Evolutionary conservation across 2,329 filamentous ascomycete species (phyloP), one percentile per base, ranked within the genome.

Genomic region (Torrubiellomyces zombiae): DNA sequence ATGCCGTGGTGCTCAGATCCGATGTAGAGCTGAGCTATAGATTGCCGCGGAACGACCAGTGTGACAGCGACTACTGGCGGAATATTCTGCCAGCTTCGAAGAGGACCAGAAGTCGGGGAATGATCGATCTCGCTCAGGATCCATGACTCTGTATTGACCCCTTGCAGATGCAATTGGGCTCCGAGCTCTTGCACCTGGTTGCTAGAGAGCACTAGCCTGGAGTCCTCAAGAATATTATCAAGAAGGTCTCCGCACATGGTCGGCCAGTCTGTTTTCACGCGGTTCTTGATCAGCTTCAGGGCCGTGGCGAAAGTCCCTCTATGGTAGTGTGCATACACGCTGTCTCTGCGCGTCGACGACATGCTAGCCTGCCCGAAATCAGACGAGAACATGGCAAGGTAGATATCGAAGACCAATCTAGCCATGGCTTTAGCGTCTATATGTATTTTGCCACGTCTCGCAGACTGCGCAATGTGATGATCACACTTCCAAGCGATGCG

Each of bases 301-400:
- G 62, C 32, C 0, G 51, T 42, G 2, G 43, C 44, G 10, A 60
- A 47, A 23, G 49, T 56, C 9, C 46, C 48, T 7, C 48, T 44
- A 30, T 58, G 50, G 27, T 48, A 54, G 12, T 37, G 34, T 0
- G 44, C 35, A 20, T 47, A 48, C 2, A 27, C 28, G 9, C 29
- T 26, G 21, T 20, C 26, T 22, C 31, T 33, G 23, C 8, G 10
- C 11, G 29, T 20, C 9, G n/a, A 12, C 5, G 4, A 20, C 8
- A 14, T 20, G 4, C 9, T 9, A 6, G 14, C 11, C 9, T 20
- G 10, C 10, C 2, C 5, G 22, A 54, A 47, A 33, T 63, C 59
- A 13, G 42, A 23, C 12, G 39, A 25, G 23, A 67, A 63, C 49
- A 67, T 59, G 6, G 48, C 36, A 9, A 47, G 33, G 34, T 63